Base-by-base conservation (phyloP, 139 green algal species). In the Tetradesmus lagerheimii region DNA sequence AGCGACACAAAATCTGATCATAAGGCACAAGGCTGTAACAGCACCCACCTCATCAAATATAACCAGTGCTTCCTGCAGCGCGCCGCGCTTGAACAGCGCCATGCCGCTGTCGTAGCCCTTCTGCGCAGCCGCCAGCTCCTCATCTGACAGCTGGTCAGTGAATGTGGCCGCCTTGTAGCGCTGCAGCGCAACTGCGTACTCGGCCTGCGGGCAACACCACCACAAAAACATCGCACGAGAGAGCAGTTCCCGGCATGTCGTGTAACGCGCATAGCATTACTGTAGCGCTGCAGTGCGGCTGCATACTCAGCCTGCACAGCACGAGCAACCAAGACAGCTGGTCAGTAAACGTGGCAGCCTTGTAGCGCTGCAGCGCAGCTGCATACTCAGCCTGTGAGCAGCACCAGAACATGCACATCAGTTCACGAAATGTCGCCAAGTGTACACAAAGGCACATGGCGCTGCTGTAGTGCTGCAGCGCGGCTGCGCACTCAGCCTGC, bases 221-320 rank as follows among this genome's bases (percentile, higher is more conserved):
- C n/a, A n/a, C n/a, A n/a, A n/a, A n/a, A n/a, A n/a, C n/a, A n/a
- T n/a, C n/a, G n/a, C n/a, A n/a, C n/a, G n/a, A n/a, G n/a, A n/a
- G n/a, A n/a, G n/a, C n/a, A n/a, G n/a, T n/a, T n/a, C n/a, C n/a
- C n/a, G n/a, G n/a, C n/a, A n/a, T n/a, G n/a, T n/a, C n/a, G n/a
- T n/a, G n/a, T n/a, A n/a, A n/a, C n/a, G n/a, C n/a, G n/a, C n/a
- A n/a, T n/a, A n/a, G n/a, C n/a, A n/a, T n/a, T n/a, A n/a, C n/a
- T 91, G 90, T 94, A 95, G 3, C 67, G 31, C 3, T 50, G 41
- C 50, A 95, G 78, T 11, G 91, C 93, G 12, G 85, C 81, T 0
- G 86, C 79, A 78, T 92, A 94, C 39, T 43, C 45, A n/a, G 67
- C 77, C 80, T 93, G 85, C 43, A 71, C 38, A 71, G 76, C 76